Base-by-base conservation (phyloP, 495 filamentous ascomycete species). In the Cairneyella variabilis region DNA sequence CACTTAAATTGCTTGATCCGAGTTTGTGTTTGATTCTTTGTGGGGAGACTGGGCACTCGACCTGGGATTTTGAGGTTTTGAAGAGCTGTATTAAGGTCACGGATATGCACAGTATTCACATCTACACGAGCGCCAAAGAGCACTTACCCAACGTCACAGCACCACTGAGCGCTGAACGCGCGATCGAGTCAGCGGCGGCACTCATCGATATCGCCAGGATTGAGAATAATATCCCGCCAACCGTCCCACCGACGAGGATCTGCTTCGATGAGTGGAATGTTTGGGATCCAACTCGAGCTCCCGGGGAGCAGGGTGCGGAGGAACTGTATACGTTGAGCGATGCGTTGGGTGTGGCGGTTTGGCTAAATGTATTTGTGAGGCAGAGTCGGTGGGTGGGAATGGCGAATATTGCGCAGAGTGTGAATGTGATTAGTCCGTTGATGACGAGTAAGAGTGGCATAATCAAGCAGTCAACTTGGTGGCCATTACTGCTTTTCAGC, bases 181-280 rank as follows among this genome's bases (percentile, higher is more conserved):
- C 84, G 3, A 90, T 91, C 57, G 74, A 88, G 63, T 85, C 87
- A 45, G 73, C 84, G 0, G 79, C 78, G 4, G 69, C 71, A 0
- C 69, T 89, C 1, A 89, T 90, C 56, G 86, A 90, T 62, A 78
- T 90, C 6, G 87, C 87, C 0, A 71, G 85, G 12, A 85, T 89
- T 64, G 83, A 89, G 64, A 83, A 82, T 57, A 63, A 64, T 1
- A 78, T 88, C 1, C 70, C 83, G 0, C 69, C 76, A 2, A 67
- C 72, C 3, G 76, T 58, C 1, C 20, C 46, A 16, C 67, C 73
- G 10, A 83, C 79, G 12, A 84, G 73, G 32, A 88, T 91, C 65
- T 90, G 87, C 68, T 90, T 90, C 64, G 88, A 91, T 65, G 87
- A 90, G 66, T 90, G 88, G 87, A 89, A 91, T 66, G 85, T 90